Conservation (phyloP, 306 rosid genomes). For the Vigna mungo region DNA sequence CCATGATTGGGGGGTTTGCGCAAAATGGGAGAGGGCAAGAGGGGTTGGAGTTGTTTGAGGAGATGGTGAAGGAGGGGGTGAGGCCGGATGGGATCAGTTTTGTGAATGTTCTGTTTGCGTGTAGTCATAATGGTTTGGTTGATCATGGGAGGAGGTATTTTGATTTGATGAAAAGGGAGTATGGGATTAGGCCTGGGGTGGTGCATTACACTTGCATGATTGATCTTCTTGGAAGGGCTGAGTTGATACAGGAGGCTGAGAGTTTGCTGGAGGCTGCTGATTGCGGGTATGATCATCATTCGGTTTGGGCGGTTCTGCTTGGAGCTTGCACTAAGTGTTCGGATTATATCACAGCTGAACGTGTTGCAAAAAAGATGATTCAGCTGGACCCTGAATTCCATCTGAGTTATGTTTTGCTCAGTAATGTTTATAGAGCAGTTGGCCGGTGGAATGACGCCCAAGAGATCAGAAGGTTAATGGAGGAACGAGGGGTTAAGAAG, state of each 20-base stretch:
- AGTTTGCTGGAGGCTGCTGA: conserved; percentile 72
- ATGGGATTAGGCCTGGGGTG: conserved; percentile 67
- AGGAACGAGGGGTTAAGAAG: conserved; percentile 81
- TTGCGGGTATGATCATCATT: conserved; percentile 60
- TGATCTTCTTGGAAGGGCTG: conserved; percentile 88
- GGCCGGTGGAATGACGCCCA: conserved; percentile 87
- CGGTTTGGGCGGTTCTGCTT: conserved; percentile 87
- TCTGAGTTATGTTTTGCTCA: conserved; percentile 82
- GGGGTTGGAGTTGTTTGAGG: conserved; percentile 63
- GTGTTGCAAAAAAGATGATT: conserved; percentile 86
- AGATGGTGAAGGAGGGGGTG: conserved; percentile 68
- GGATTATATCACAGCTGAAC: conserved; percentile 67
- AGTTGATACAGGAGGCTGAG: conserved; percentile 83
- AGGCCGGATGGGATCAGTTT: conserved; percentile 82
- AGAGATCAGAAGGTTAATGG: conserved; percentile 76
- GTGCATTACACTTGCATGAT: conserved; percentile 91
- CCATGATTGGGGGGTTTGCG: conserved; percentile 84
- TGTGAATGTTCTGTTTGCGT: conserved; percentile 80
- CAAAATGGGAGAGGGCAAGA: conserved; percentile 82
- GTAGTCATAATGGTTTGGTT: conserved; percentile 89
- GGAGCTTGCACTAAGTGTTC: conserved; percentile 82
- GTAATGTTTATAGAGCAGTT: conserved; percentile 72
- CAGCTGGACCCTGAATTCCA: conserved; percentile 70
- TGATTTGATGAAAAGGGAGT: conserved; percentile 59
- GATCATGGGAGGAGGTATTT: conserved; percentile 75